phyloP scores from a whole-genome alignment of 805 yeast genomes.

The Metschnikowia arizonensis region DNA sequence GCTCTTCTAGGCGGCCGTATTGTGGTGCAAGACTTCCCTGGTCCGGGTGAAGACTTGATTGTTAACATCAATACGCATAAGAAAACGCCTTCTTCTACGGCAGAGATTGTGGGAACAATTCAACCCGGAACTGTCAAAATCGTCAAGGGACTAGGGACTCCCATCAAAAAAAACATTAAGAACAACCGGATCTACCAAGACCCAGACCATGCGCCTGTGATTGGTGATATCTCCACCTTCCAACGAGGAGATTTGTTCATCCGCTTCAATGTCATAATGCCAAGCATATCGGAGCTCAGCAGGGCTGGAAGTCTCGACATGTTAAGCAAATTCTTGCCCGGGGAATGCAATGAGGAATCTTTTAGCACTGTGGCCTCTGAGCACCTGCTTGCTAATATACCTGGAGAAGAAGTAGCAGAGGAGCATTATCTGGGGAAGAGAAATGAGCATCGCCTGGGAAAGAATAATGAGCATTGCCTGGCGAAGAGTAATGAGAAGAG shows the following conservation, averaged over 20 bases:
- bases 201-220: not conserved
- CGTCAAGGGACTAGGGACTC: constrained; percentile 59
- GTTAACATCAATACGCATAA: constrained; percentile 38
- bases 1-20: constrained; percentile 57
- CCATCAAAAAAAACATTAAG: constrained; percentile 31
- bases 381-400: constrained; percentile 13
- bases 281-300: constrained; percentile 27
- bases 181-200: constrained; percentile 26
- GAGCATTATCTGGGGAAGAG: not conserved
- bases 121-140: constrained; percentile 46
- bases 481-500: not conserved
- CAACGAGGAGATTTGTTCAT: constrained; percentile 36
- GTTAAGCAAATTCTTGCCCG: constrained; percentile 21
- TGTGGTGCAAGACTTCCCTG: constrained; percentile 28
- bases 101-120: constrained; percentile 52
- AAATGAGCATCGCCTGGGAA: not conserved
- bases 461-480: not conserved
- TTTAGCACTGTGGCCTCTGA: constrained; percentile 10
- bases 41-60: constrained; percentile 29
- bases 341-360: constrained; percentile 4
- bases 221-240: constrained; percentile 20
- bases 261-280: constrained; percentile 36
- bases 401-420: constrained; percentile 5
- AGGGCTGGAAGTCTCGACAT: constrained; percentile 19
- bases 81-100: constrained; percentile 17